Evolutionary conservation across 2,329 filamentous ascomycete species (phyloP), one percentile per base, ranked within the genome.

Genomic region (Exophiala spinifera): DNA sequence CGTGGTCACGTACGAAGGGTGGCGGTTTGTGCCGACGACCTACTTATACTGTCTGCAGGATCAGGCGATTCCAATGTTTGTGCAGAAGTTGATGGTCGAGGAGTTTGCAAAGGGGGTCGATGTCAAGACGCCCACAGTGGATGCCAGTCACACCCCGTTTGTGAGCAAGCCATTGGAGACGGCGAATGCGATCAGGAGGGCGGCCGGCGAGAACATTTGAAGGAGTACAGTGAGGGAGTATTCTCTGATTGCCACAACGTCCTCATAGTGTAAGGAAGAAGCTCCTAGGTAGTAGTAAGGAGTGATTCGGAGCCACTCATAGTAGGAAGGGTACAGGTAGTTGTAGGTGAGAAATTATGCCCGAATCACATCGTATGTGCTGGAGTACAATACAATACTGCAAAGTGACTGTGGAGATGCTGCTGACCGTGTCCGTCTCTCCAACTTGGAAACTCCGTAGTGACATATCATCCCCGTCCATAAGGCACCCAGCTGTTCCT

Each of bases 21-120:
- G 69, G 65, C 71, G 66, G 49, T 59, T 70, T 40, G 67, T 76
- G 20, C 68, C 72, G 1, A 67, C 62, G 23, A 73, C 71, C 11
- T 76, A 74, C 57, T 57, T 76, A 10, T 47, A 73, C n/a, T 76
- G 72, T 55, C 65, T 68, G 53, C 55, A 65, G 14, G 74, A 76
- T 49, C 62, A 63, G 21, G 72, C 72, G 3, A 69, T 74, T 43
- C 69, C 67, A 17, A 17, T 69, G 15, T 46, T 45, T 4, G 64
- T 55, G 11, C 73, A 76, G 61, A 65, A 71, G 57, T 63, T 60
- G 11, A 71, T 76, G 69, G 64, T 70, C 11, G 63, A 61, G 5
- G 63, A 53, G 14, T 64, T 67, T 23, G n/a, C n/a, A n/a, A n/a
- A n/a, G n/a, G 69, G 68, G 0, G 69, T 56, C 0, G 61, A 67